Evolutionary conservation across 2,329 filamentous ascomycete genomes (phyloP), one percentile per base, ranked within the genome.

Genomic region (Alternaria postmessia): DNA sequence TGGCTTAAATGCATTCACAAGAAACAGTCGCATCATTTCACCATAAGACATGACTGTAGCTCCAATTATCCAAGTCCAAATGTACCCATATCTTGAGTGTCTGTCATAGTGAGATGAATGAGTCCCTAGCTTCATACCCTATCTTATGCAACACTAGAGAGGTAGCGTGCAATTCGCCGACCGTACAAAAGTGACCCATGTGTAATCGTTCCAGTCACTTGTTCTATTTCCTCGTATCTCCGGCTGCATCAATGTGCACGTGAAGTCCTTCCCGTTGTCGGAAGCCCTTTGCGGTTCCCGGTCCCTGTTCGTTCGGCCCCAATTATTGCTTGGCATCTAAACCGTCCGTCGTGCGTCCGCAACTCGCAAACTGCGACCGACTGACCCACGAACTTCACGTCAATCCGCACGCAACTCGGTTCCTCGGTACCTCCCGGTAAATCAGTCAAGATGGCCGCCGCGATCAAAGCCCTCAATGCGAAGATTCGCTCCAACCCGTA

Each of bases 401-500:
- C 42, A 49, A 49, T 14, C 36, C 49, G 36, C 49, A 51, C 49
- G 49, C 49, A 39, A 51, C 34, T 22, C 63, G 42, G 54, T 49
- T n/a, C 41, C 24, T 49, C 32, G 30, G 46, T 49, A 36, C 34
- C 20, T 11, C 24, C 46, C 46, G 30, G 46, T 22, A 36, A 49
- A 24, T 26, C 34, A 47, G 55, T 60, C 67, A 69, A 63, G 47
- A 87, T 87, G 81, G 82, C 82, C 62, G 83, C 83, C 69, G 82
- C 82, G 71, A 79, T 84, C 74, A 84, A 83, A 79, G 83, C 82
- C 39, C 75, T 85, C 77, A 85, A 85, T 78, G 82, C 83, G 71
- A 79, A 79, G 71, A 85, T 85, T 70, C 80, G 83, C 71, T 77
- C 81, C 30, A 83, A 84, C 72, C 81, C 82, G 68, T 79, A 80